These are phyloP conservation scores for Candida takata DNA, from an alignment of 805 yeast species.

Conservation along the genomic window DNA sequence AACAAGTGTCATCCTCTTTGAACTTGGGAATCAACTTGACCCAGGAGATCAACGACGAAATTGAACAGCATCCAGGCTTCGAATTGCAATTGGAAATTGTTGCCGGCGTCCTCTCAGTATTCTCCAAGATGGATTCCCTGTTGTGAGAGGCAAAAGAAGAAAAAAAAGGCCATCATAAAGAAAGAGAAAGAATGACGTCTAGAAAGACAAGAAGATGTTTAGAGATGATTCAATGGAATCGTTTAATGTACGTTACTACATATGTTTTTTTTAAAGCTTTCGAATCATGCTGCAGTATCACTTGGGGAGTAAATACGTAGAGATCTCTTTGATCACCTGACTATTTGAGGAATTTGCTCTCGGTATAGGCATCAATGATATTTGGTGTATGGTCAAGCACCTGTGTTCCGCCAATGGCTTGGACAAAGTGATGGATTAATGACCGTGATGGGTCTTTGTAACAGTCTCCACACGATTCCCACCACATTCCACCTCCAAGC, in stretches of 20 bases:
- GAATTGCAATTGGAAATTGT: constrained; percentile 79
- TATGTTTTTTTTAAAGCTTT: no score
- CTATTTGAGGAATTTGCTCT: constrained; percentile 11
- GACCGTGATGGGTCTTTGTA: constrained; percentile 29
- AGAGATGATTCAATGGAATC: no score
- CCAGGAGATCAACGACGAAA: constrained; percentile 35
- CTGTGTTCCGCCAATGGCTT: constrained; percentile 13
- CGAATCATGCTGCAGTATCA: no score
- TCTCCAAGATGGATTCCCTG: constrained; percentile 87
- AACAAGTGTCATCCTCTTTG: constrained; percentile 47
- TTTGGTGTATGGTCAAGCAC: constrained; percentile 9
- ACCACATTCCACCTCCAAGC: constrained; percentile 87
- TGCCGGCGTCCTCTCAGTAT: constrained; percentile 88
- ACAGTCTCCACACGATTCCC: constrained; percentile 86
- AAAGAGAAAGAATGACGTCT: no score
- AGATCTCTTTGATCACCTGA: constrained; percentile 1
- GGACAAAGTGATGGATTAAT: constrained; percentile 39
- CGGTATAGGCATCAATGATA: constrained; percentile 4
- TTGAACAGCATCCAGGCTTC: constrained; percentile 29
- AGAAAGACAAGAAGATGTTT: neutral
- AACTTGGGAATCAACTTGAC: constrained; percentile 70
- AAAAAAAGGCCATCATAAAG: neutral
- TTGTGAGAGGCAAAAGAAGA: constrained; percentile 31
- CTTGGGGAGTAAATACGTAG: no score
- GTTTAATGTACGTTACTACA: neutral